These are phyloP conservation scores for Endogone sp. DNA, from an alignment of 192 early-diverging fungal genomes.

Conservation along the genomic window DNA sequence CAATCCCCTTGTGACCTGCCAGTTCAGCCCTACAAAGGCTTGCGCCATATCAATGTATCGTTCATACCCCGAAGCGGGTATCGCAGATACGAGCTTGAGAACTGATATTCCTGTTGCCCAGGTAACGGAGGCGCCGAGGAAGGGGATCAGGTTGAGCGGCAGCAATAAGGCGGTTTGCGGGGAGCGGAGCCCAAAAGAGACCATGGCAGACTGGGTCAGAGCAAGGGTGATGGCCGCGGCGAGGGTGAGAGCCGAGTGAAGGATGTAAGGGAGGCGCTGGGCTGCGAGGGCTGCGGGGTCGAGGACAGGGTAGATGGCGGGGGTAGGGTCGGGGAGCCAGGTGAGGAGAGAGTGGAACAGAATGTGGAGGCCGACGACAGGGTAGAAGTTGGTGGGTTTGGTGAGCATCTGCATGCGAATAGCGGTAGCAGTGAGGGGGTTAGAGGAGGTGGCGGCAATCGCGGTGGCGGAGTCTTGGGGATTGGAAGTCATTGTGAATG, in stretches of 20 bases:
- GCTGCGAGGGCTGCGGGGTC: background rate
- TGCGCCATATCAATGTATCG: background rate
- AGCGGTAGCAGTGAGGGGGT: too few species aligned
- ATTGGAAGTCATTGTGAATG: too few species aligned
- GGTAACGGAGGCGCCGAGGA: background rate
- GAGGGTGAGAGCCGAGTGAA: background rate
- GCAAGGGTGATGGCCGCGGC: background rate
- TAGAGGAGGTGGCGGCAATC: too few species aligned
- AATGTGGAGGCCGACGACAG: background rate
- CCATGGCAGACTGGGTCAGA: background rate
- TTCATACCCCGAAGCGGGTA: background rate
- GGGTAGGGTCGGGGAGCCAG: background rate
- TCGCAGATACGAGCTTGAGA: background rate
- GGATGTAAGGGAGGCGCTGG: background rate
- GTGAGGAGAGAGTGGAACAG: background rate
- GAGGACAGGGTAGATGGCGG: background rate
- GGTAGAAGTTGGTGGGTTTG: background rate
- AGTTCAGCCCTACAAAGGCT: constrained; percentile 1
- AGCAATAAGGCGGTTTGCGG: background rate
- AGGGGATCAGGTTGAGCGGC: background rate
- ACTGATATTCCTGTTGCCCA: background rate
- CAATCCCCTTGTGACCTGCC: background rate
- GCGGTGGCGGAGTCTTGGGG: too few species aligned
- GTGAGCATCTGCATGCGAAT: background rate
- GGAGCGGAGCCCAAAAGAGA: background rate